Conservation (phyloP, 176 grass and related monocot genomes). For the Bromus sterilis region DNA sequence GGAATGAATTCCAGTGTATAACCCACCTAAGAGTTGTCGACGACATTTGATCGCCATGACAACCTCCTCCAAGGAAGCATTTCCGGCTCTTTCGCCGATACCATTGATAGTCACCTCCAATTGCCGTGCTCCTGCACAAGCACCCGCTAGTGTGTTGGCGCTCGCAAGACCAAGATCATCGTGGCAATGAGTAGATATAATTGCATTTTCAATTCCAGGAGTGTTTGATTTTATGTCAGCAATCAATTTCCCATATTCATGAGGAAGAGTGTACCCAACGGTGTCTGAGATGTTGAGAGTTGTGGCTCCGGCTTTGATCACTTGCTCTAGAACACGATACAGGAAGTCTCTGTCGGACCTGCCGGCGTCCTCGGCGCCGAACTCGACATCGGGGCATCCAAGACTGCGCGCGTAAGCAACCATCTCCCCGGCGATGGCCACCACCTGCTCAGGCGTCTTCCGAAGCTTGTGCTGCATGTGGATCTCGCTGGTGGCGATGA, state of each 20-base stretch:
- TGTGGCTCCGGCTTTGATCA: slow-evolving; percentile 91
- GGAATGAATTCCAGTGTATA: slow-evolving; percentile 84
- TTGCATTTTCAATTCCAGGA: slow-evolving; percentile 78
- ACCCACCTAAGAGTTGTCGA: slow-evolving; percentile 62
- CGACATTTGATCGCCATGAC: slow-evolving; percentile 90
- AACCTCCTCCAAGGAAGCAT: slow-evolving; percentile 99
- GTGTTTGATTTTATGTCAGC: slow-evolving; percentile 87
- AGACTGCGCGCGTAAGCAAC: slow-evolving; percentile 81
- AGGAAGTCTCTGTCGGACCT: slow-evolving; percentile 72
- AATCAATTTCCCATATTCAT: slow-evolving; percentile 80
- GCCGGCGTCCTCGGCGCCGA: slow-evolving; percentile 89
- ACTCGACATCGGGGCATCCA: slow-evolving; percentile 78
- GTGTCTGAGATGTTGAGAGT: slow-evolving; percentile 97
- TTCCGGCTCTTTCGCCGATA: slow-evolving; percentile 96
- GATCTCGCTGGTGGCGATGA: slow-evolving; percentile 91
- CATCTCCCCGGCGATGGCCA: slow-evolving; percentile 58
- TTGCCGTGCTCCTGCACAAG: slow-evolving; percentile 77
- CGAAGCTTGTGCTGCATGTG: slow-evolving; percentile 73
- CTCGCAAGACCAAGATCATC: slow-evolving; percentile 96
- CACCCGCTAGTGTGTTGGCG: slow-evolving; percentile 85
- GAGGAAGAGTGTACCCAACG: slow-evolving; percentile 83
- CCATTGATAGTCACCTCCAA: slow-evolving; percentile 98
- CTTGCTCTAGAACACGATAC: slow-evolving; percentile 86
- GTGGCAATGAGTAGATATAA: slow-evolving; percentile 97
- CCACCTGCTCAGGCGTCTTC: slow-evolving; percentile 63